phyloP scores from a whole-genome alignment of 352 stramenopile genomes.

The Globisporangium iwayamae region DNA sequence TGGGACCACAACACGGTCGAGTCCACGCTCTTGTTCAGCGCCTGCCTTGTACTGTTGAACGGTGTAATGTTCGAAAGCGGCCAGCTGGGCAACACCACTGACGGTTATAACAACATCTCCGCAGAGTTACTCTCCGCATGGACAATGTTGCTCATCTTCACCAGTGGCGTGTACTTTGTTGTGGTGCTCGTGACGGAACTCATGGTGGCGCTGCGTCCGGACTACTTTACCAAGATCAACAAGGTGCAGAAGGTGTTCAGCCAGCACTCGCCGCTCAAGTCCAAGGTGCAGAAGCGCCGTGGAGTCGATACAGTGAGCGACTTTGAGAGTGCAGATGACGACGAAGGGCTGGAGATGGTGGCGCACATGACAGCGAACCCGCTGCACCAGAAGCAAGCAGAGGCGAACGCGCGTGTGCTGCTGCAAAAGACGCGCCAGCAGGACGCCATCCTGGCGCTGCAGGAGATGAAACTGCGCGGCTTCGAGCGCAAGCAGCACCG shows the following conservation, averaged over 20 bases:
- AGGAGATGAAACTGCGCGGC: constrained; percentile 46
- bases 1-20: constrained; percentile 85
- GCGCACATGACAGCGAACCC: constrained; percentile 65
- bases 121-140: constrained; percentile 45
- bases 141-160: constrained; percentile 54
- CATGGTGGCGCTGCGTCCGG: constrained; percentile 51
- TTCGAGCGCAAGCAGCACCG: constrained; percentile 28
- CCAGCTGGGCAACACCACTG: constrained; percentile 35
- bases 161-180: constrained; percentile 56
- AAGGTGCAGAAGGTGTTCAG: constrained; percentile 64
- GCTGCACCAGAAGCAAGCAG: constrained; percentile 44
- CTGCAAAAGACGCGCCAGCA: constrained; percentile 38
- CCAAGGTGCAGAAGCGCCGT: constrained; percentile 16
- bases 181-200: constrained; percentile 64
- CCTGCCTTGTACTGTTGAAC: constrained; percentile 57
- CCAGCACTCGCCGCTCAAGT: constrained; percentile 18
- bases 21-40: constrained; percentile 63
- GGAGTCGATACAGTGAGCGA: constrained; percentile 13
- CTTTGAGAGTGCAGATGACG: constrained; percentile 30
- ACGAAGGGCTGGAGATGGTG: constrained; percentile 65
- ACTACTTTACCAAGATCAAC: constrained; percentile 62
- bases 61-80: constrained; percentile 70
- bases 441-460: constrained; percentile 45
- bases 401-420: constrained; percentile 28
- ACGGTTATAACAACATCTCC: constrained; percentile 41